These are phyloP conservation scores for Garcia nutans DNA, from an alignment of 345 rosid species.

Conservation along the genomic window DNA sequence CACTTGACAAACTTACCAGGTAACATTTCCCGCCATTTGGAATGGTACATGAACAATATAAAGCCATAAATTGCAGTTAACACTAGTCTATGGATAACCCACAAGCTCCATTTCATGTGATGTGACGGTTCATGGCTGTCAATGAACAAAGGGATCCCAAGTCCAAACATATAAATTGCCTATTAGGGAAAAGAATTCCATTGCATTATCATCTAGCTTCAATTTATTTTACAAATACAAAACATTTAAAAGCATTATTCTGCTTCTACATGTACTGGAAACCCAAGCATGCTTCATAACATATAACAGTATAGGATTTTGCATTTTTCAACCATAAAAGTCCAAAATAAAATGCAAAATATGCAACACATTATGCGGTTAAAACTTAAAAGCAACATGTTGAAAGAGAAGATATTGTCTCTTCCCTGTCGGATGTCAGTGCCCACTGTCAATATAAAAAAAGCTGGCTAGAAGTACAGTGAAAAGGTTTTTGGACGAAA, in stretches of 20 bases:
- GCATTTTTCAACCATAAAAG: background rate
- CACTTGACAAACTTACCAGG: conserved; percentile 52
- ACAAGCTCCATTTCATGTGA: conserved; percentile 73
- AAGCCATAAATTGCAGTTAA: conserved; percentile 72
- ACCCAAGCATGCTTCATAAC: background rate
- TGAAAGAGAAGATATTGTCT: background rate
- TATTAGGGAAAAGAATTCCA: conserved; percentile 25
- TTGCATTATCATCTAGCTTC: background rate
- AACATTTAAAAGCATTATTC: no score
- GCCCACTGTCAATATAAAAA: background rate
- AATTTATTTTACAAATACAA: no score
- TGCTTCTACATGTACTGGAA: no score
- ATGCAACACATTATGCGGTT: background rate
- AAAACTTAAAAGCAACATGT: background rate
- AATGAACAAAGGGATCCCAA: conserved; percentile 77
- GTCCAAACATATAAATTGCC: conserved; percentile 71
- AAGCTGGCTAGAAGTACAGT: background rate
- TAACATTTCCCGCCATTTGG: conserved; percentile 78
- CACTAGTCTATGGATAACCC: conserved; percentile 76
- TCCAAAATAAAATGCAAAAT: background rate
- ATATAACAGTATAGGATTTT: background rate
- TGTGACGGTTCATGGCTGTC: conserved; percentile 48
- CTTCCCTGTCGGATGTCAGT: background rate
- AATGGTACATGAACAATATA: conserved; percentile 71
- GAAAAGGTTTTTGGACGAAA: conserved; percentile 1